Base-by-base conservation (phyloP, 2,329 filamentous ascomycete genomes). In the Spiromastix sp. region DNA sequence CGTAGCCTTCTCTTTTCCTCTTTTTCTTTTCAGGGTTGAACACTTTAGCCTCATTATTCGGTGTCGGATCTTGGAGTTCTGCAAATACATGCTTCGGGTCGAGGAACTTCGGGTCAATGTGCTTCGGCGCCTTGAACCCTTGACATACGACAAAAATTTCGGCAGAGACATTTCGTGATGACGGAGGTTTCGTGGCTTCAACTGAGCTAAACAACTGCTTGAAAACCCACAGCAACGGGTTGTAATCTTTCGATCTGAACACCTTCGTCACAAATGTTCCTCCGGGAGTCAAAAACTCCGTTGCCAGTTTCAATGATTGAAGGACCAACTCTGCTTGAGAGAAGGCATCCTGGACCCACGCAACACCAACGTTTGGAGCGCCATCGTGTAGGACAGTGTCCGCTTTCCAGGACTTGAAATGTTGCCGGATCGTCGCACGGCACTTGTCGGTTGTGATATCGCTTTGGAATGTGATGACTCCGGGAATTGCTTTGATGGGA, bases 381-480 rank as follows among this genome's bases (percentile, higher is more conserved):
- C 91, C 91, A 57, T 98, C 91, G 64, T 98, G 91, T 25, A 98
- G 70, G 4, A 98, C 91, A 0, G 83, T 85, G 57, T 98, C 91
- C 13, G 85, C 87, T 59, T 96, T 96, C 82, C 85, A 89, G 8
- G 85, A 87, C 65, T 96, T 96, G 32, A 98, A 65, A 53, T 98
- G 87, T 40, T 80, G 74, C 51, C 86, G 72, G 43, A 98, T 84
- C 2, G 85, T 95, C 5, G 86, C 79, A 45, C 91, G 79, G 57
- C 87, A 95, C 61, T 95, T 94, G 46, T 95, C 87, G 30, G 87
- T 93, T 1, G 91, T 98, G 52, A 98, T 98, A 59, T 98, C 91
- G 69, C 83, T 86, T 63, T 96, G 89, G 64, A 96, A 96, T 45
- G 83, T 85, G 49, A 95, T 96, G 48, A 86, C 84, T 61, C 81